Evolutionary conservation across 2,329 filamentous ascomycete species (phyloP), one percentile per base, ranked within the genome.

Genomic region (Colletotrichum brevisporum): DNA sequence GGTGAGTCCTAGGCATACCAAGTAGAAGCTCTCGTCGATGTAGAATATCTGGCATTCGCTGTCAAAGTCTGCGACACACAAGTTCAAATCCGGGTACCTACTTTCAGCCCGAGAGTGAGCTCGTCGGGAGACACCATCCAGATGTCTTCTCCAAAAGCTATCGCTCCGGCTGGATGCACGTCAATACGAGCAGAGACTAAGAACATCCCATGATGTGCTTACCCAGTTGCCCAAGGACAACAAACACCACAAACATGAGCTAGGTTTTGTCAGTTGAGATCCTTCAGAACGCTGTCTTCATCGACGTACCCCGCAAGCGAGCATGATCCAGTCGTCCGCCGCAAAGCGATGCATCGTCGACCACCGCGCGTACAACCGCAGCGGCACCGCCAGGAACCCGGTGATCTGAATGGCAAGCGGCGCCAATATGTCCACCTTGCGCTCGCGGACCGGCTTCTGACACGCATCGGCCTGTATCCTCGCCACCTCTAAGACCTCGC

Each of bases 281-380:
- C 12, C 4, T 5, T 13, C 18, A n/a, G 52, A 21, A 16, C 27
- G 15, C 15, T 41, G 4, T 47, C 21, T 4, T 5, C 31, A 12
- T 12, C 16, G 39, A 66, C 78, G 48, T 73, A 82, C 80, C 65
- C 75, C 73, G 18, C 78, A 76, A n/a, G 74, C 70, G 5, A 80
- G 70, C 74, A 83, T 79, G 18, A 83, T 72, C 71, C 80, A 82
- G 69, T 84, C 83, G 55, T 84, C 82, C 5, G 77, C 16, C 27
- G 78, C 79, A 24, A 79, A 76, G 5, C 74, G 68, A 5, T 74
- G 71, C 6, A 75, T 69, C 6, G 75, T 77, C 43, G 67, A 74
- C 78, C 78, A 80, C 13, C 82, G 74, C 16, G 76, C 76, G 54
- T 77, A 82, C 4, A 84, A 63, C n/a, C 82, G 76, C 24, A 83